A percentile compares a stretch with the other conserved stretches of the same genome.
Conservation (phyloP, 176 grass and related monocot species). For the Saccharum spontaneum region DNA sequence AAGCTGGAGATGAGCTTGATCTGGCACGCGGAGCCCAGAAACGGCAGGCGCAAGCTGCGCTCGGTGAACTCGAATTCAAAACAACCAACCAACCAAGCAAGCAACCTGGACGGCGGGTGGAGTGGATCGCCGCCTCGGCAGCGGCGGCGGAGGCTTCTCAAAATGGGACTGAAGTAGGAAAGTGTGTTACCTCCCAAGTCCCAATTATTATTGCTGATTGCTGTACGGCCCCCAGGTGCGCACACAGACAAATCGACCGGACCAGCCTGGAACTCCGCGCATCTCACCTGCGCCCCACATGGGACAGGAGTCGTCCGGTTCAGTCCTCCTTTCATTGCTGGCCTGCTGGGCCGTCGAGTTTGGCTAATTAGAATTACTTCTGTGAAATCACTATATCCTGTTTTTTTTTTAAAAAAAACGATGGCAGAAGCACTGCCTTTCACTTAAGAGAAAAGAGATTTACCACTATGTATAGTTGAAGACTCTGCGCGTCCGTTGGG, state of each 20-base stretch:
- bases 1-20: neutral
- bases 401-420: no score
- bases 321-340: no score
- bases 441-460: no score
- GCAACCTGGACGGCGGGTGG: neutral
- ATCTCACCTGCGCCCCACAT: neutral
- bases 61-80: neutral
- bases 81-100: neutral
- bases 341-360: neutral
- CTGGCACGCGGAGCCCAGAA: neutral
- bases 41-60: neutral
- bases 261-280: neutral
- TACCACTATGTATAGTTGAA: no score
- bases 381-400: neutral
- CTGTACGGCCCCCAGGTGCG: neutral
- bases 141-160: constrained; percentile 7
- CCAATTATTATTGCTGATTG: neutral
- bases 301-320: neutral
- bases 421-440: no score
- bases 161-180: neutral
- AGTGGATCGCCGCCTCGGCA: neutral
- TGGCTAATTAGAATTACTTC: neutral
- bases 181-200: no score
- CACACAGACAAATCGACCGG: neutral
- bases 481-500: no score